Evolutionary conservation across 164 flowering plant genomes (phyloP).

Genomic region (Dillenia turbinata): DNA sequence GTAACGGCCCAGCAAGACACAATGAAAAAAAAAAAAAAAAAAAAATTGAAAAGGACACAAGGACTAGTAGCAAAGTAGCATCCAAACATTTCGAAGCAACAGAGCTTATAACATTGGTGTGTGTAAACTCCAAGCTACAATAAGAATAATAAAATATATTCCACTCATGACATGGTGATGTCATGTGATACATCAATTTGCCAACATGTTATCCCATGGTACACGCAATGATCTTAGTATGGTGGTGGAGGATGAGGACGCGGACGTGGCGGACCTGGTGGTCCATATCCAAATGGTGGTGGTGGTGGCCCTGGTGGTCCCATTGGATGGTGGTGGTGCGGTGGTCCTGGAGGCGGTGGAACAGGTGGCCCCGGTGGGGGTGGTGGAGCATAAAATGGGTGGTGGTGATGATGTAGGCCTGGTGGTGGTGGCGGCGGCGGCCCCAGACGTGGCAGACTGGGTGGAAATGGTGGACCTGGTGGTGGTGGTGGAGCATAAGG

Average conservation of each 20-base stretch:
- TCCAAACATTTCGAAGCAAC: too few species aligned
- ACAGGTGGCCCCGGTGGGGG: conserved; percentile 2
- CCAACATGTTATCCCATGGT: too few species aligned
- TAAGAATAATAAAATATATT: too few species aligned
- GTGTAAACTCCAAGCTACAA: too few species aligned
- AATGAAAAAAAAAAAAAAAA: too few species aligned
- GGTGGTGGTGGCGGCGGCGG: conserved; percentile 5
- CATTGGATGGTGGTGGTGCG: not conserved
- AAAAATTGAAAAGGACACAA: too few species aligned
- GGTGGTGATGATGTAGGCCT: not conserved
- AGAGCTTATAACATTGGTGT: too few species aligned
- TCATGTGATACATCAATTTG: too few species aligned
- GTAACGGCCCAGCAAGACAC: too few species aligned
- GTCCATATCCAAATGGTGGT: not conserved
- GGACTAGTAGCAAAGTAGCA: too few species aligned
- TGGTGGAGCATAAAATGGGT: not conserved
- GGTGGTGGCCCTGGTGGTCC: conserved; percentile 4
- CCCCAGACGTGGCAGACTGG: conserved; percentile 11
- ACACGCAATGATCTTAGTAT: too few species aligned
- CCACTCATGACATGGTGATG: too few species aligned
- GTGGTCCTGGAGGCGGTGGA: conserved; percentile 4
- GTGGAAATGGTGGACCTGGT: conserved; percentile 3
- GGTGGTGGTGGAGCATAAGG: conserved; percentile 7
- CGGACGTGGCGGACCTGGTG: not conserved
- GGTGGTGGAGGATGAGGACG: not conserved